Base-by-base conservation (phyloP, 1,139 yeast genomes). In the Debaryomyces nepalensis region DNA sequence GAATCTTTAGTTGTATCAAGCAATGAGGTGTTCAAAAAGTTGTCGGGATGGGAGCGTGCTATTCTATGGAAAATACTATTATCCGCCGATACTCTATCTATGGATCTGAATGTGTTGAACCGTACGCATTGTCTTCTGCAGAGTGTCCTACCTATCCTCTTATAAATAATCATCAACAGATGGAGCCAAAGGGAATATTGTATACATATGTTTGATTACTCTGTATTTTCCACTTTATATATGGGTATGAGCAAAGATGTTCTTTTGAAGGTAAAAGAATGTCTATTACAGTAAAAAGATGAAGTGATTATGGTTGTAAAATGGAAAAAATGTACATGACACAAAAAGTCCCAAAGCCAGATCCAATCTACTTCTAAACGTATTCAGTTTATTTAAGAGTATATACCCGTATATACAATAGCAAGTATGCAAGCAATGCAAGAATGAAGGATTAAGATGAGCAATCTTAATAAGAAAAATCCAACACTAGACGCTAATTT, bases 21-120 rank as follows among this genome's bases (percentile, higher is more conserved):
- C 9, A 24, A 12, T 19, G 45, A 42, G 9, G 26, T 27, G 19
- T 42, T 42, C 11, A 43, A 30, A 19, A 36, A 27, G 14, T 36
- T 33, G 5, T 30, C 36, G 12, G 40, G 30, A 26, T 36, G 41
- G 9, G 42, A 22, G 9, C 37, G 26, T 11, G 43, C 37, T 6
- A 34, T 12, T 5, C 30, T 22, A 30, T 21, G 24, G 18, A 30
- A 27, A 12, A 21, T 15, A 7, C 20, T 8, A 18, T n/a, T n/a
- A n/a, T 9, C 16, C 2, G 21, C 15, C 6, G 37, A 23, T 10
- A 18, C 5, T 24, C 7, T 11, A 24, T 24, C 30, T 16, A 24
- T 26, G 10, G 23, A 3, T 11, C 10, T 34, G 24, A 2, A 18
- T 12, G 30, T 16, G 24, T 34, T 15, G 6, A 24, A 16, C 8